Base-by-base conservation (phyloP, 2,329 filamentous ascomycete species). In the Xylaria sp. region DNA sequence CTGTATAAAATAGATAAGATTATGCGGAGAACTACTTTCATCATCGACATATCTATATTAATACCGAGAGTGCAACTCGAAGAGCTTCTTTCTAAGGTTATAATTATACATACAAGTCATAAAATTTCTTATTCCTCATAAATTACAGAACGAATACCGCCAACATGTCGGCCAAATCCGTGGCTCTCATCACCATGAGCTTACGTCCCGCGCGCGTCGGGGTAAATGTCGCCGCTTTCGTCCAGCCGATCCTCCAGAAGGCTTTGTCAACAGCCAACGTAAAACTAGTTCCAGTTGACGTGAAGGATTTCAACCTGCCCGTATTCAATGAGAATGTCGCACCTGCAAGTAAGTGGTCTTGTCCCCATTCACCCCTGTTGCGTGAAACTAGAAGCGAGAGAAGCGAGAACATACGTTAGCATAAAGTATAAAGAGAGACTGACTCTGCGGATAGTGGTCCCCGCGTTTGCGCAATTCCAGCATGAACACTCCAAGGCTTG, bases 401-500 rank as follows among this genome's bases (percentile, higher is more conserved):
- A 44, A 58, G 37, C 6, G 54, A 29, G 23, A n/a, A 13, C 8
- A 21, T 47, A n/a, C 23, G n/a, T 58, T 29, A 1, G n/a, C 21
- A 12, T 58, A 5, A 29, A 44, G 9, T 44, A n/a, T 16, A 18
- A 13, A 44, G 2, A 44, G 23, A 42, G 35, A n/a, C 57, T 66
- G 32, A 67, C 44, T 35, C 10, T 42, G 12, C 0, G 13, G 0
- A 76, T 76, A 18, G 76, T 79, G 70, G 78, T 84, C 0, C 82
- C 82, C 1, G 73, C 70, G 0, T 66, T 75, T 5, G 77, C 73
- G 8, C 73, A 79, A 32, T 85, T 83, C 73, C 71, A 76, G 5
- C 73, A 82, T 50, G 78, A 80, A n/a, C 79, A 84, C 75, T 81
- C 81, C 40, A 79, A 77, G n/a, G 76, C 74, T 0, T 87, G 86